Evolutionary conservation across 768 basidiomycete genomes (phyloP), one percentile per base, ranked within the genome.

Genomic region (Phylloporus sp.): DNA sequence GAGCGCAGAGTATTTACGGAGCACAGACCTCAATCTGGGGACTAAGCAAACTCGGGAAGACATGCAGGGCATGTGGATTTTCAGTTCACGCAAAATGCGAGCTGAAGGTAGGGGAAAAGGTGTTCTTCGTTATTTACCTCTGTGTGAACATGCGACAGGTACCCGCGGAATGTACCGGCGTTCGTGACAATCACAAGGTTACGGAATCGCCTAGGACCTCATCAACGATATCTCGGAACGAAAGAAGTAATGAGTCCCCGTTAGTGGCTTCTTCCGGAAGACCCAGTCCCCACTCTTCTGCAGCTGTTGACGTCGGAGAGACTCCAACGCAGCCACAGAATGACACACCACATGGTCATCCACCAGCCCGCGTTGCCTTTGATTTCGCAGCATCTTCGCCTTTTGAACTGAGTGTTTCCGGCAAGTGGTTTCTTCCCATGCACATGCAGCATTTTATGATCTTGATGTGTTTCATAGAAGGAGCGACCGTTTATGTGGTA

Each of bases 71-170:
- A 11, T 92, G 90, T 61, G 81, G 84, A 2, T 65, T 91, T 40
- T 83, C 84, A 17, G 89, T 91, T 7, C 90, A 91, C 62, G 70
- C 80, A 38, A 90, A 87, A 64, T 92, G 90, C 65, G 90, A 91
- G 63, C 65, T 92, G 39, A 92, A 90, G 79, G 90, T 85, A 50
- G 14, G 44, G 34, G 42, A 17, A 33, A 60, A 32, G n/a, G n/a
- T 24, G 20, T 36, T 39, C 20, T 21, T 48, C 41, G 9, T 46
- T 38, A 23, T 38, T 37, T 17, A 38, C 38, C 21, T 35, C 20
- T 50, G 41, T 46, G 51, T 53, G 47, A 56, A 47, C 28, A 28
- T 32, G 45, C 24, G 18, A 29, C 43, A 89, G 86, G 77, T 89
- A 42, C 83, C 86, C 42, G 87, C 89, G 42, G 79, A 87, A 58